Base-by-base conservation (phyloP, 345 rosid species). In the Chamaenerion angustifolium region DNA sequence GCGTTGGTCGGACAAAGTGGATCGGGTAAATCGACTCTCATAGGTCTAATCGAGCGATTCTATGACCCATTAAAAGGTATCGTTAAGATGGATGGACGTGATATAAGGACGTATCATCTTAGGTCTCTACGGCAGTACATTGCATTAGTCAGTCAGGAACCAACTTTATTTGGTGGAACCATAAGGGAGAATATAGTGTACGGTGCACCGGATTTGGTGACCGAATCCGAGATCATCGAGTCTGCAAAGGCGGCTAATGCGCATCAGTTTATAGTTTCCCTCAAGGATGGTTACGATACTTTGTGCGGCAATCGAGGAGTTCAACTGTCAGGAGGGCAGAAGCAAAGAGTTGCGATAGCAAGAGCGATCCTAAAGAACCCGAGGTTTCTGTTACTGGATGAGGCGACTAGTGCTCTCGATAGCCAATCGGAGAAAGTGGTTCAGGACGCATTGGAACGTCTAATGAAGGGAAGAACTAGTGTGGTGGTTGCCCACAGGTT, bases 1-100 rank as follows among this genome's bases (percentile, higher is more conserved):
- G 95, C 87, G 2, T 52, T 85, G 16, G 90, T 85, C 2, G 95
- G 95, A 40, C 78, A 73, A 57, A 81, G 95, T 13, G 95, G 87
- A 12, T 85, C 83, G 0, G 95, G 95, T 3, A 85, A 85, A 35
- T 85, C 95, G 4, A 85, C 88, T 0, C 63, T 82, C 31, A 74
- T 85, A 1, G 78, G 83, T 10, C 44, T 85, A 27, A 71, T 82
- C 23, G 76, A 79, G 48, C 62, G 90, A 45, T 85, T 77, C n/a
- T 82, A 85, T 14, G 87, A 85, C 13, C 85, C 90, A 0, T 51
- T 67, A 0, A 69, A 48, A 10, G 90, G 90, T 0, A 25, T 4
- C 0, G 72, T 85, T 11, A 68, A 60, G 50, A 67, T 85, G 1
- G 95, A 77, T 44, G 74, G 73, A 10, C 70, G 67, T 0, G 85